A percentile compares a stretch with the other conserved stretches of the same genome.
Evolutionary conservation across 352 stramenopile species (phyloP).

Genomic region (Albugo laibachii): DNA sequence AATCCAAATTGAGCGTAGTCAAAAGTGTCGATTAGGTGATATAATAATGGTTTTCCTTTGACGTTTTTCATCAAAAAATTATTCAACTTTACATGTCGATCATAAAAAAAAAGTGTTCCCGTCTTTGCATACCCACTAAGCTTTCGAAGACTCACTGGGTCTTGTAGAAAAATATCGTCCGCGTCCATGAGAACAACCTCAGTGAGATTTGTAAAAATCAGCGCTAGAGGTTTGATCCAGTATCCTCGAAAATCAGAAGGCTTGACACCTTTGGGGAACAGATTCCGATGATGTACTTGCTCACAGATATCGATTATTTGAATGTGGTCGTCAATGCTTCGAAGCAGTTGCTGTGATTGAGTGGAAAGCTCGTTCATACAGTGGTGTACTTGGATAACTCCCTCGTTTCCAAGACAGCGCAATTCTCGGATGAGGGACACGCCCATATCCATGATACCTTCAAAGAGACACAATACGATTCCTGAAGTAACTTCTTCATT

Average conservation of each 20-base stretch:
- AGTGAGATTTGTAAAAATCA: conserved; percentile 1
- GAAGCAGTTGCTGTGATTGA: not conserved
- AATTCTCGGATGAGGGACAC: conserved; percentile 15
- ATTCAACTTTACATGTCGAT: conserved; percentile 23
- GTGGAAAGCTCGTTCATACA: conserved; percentile 16
- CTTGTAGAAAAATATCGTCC: conserved; percentile 5
- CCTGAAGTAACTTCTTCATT: not conserved
- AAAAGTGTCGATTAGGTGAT: conserved; percentile 18
- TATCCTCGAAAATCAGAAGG: conserved; percentile 1
- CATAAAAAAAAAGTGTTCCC: conserved; percentile 47
- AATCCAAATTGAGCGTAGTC: conserved; percentile 23
- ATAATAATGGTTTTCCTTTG: conserved; percentile 13
- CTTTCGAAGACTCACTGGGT: conserved; percentile 2
- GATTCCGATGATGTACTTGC: not conserved
- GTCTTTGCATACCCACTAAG: conserved; percentile 18
- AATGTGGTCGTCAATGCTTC: not conserved
- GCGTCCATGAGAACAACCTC: conserved; percentile 6
- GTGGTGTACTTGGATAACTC: conserved; percentile 20
- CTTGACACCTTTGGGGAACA: not conserved
- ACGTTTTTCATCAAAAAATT: conserved; percentile 14
- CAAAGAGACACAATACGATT: conserved; percentile 17
- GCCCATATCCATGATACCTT: conserved; percentile 13
- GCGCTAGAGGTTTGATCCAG: conserved; percentile 6
- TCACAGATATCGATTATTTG: conserved; percentile 10
- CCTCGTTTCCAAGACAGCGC: conserved; percentile 10